A percentile compares a stretch with the other conserved stretches of the same genome.
These are phyloP conservation scores for Cymodocea nodosa DNA, from an alignment of 116 monocot species.

Conservation along the genomic window DNA sequence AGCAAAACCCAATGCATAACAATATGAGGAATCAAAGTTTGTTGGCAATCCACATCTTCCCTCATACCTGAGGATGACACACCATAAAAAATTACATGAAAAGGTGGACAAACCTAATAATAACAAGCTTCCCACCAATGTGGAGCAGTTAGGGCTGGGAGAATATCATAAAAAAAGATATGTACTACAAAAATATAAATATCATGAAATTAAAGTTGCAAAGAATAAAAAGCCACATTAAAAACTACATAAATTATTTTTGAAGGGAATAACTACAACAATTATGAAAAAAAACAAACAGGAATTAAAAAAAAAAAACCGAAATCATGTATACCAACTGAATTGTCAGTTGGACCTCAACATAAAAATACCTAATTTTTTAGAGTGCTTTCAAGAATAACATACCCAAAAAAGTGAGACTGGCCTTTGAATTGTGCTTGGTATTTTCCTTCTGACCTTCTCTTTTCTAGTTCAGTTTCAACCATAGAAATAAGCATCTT, in stretches of 20 bases:
- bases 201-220: neutral
- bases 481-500: constrained; percentile 97
- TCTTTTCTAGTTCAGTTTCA: constrained; percentile 88
- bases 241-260: no score
- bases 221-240: neutral
- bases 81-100: neutral
- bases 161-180: neutral
- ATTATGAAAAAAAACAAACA: neutral
- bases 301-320: no score
- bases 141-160: no score
- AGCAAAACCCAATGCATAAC: constrained; percentile 88
- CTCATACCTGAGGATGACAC: constrained; percentile 53
- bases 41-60: constrained; percentile 95
- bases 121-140: no score
- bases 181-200: neutral
- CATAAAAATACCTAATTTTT: no score
- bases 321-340: no score
- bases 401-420: constrained; percentile 94
- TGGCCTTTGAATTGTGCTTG: constrained; percentile 76
- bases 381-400: no score
- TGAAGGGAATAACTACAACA: neutral
- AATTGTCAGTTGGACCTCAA: no score
- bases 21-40: constrained; percentile 94
- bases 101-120: no score
- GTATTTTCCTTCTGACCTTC: constrained; percentile 59